Evolutionary conservation across 352 stramenopile species (phyloP), one percentile per base, ranked within the genome.

Genomic region (Paralagenidium karlingii): DNA sequence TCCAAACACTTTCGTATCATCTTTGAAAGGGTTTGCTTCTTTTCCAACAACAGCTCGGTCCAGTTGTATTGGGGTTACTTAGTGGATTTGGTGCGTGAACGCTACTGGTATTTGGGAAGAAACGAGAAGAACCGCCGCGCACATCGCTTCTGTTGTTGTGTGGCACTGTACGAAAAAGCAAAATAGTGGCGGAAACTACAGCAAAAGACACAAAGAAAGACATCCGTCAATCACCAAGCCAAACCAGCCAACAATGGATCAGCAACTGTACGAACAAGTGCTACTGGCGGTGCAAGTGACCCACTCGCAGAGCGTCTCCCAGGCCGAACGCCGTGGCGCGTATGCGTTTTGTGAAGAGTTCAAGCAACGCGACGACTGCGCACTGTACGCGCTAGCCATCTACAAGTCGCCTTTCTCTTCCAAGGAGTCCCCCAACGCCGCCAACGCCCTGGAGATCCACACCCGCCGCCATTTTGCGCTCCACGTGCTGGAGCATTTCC

Each of bases 311-410:
- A 40, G 58, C 19, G 63, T 64, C 16, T 52, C 61, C 3, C 32
- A 63, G 2, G 50, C 29, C 0, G 70, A 85, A 2, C 66, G 70
- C 9, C 45, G 63, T 20, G 58, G 53, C 16, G 70, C 75, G 12
- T 88, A 88, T 38, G 62, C 55, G 26, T 85, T 82, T 52, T 82
- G 70, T 32, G 70, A 88, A 38, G 48, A 69, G 34, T 85, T 88
- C 51, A 84, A 88, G 55, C 57, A 49, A 22, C 68, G 68, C 30
- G 21, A 50, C 8, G 70, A 88, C 53, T 88, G 70, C 47, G 70
- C 68, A 24, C 18, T 69, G 34, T 88, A 88, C 51, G 64, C 75
- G 15, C 59, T 81, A n/a, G 59, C 65, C n/a, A 60, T 85, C 38
- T 85, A 70, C 49, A 74, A 69, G 24, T 71, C 73, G 34, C 64